Base-by-base conservation (phyloP, 1,139 yeast genomes). In the Pichia sp. region DNA sequence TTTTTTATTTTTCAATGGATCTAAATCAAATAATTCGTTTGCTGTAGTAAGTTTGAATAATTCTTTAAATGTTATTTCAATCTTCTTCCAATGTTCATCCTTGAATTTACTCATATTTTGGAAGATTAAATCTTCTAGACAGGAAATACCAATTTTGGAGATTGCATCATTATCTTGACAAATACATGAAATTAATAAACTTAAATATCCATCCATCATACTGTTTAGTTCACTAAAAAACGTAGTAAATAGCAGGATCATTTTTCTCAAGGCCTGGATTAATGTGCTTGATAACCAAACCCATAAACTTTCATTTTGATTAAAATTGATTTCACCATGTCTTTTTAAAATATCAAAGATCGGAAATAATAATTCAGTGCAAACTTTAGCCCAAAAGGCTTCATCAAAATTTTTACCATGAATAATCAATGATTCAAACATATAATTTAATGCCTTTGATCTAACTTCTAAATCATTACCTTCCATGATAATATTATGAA, bases 141-240 rank as follows among this genome's bases (percentile, higher is more conserved):
- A 90, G 9, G 92, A 81, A 60, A 95, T 79, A 27, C 98, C 98
- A 57, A 90, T 89, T 59, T 95, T 76, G 0, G 97, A 95, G 58
- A 94, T 90, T 0, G 97, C 89, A 60, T 92, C 98, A 64, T 92
- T 92, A 59, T 90, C 97, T 66, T 92, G 98, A 60, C 96, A 88
- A 46, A 92, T 87, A 67, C 98, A 94, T 7, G 92, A 83, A 3
- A 82, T 82, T 48, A 94, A 68, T 50, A 94, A 73, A 39, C 80
- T 81, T 66, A 94, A 72, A 63, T 85, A 88, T 1, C 88, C 94
- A 53, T 79, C 85, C 48, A 92, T 72, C 78, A 86, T 79, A 40
- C 78, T 73, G 56, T 82, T 82, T 61, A 92, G 75, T 2, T 82
- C 76, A 35, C 76, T 83, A 65, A 88, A 92, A 66, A 86, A 90